phyloP scores from a whole-genome alignment of 768 basidiomycete species.

The Stropharia rugosoannulata region DNA sequence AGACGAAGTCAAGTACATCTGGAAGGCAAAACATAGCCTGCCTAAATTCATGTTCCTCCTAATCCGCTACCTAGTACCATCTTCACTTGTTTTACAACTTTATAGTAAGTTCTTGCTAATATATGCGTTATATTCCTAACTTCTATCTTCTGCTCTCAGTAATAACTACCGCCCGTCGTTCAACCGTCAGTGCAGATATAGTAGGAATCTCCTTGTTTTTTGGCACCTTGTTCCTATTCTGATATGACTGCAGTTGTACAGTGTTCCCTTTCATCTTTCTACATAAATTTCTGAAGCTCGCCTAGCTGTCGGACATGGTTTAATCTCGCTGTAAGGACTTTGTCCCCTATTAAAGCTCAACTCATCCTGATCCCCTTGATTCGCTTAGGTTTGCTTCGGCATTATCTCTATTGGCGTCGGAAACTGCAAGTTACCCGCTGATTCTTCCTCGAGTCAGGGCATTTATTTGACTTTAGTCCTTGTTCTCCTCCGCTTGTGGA shows the following conservation, averaged over 20 bases:
- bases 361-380: background rate
- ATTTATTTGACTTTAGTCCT: slow-evolving; percentile 25
- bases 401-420: slow-evolving; percentile 32
- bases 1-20: slow-evolving; percentile 40
- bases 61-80: slow-evolving; percentile 36
- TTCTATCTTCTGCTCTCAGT: background rate
- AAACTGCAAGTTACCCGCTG: slow-evolving; percentile 27
- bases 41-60: slow-evolving; percentile 39
- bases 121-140: background rate
- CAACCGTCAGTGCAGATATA: background rate
- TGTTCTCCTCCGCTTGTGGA: slow-evolving; percentile 38
- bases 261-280: background rate
- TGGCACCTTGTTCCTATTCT: background rate
- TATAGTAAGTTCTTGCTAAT: slow-evolving; percentile 23
- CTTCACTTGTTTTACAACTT: slow-evolving; percentile 25
- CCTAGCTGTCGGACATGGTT: slow-evolving; percentile 14
- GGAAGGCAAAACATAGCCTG: slow-evolving; percentile 34
- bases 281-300: background rate
- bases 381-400: slow-evolving; percentile 27
- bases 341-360: background rate
- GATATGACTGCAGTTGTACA: background rate
- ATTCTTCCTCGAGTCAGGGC: background rate
- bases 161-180: background rate
- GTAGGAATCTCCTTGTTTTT: slow-evolving; percentile 2
- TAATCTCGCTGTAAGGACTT: slow-evolving; percentile 7